These are phyloP conservation scores for Ogataea sp. DNA, from an alignment of 805 yeast genomes.

Conservation along the genomic window DNA sequence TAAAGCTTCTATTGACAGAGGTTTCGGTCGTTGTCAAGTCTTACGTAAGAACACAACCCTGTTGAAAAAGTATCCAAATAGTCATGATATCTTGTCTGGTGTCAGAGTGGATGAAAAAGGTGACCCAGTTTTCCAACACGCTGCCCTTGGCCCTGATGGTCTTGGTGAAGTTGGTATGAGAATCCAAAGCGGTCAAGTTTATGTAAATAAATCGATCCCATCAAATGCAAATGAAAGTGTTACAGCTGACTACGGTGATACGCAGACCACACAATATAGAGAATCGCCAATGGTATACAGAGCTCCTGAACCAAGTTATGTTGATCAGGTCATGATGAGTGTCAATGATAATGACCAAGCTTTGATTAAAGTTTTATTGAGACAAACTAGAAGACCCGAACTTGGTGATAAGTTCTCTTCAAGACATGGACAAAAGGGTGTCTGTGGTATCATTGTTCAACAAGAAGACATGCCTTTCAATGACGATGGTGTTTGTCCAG, in stretches of 20 bases:
- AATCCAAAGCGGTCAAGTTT: constrained; percentile 89
- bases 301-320: constrained; percentile 92
- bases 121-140: constrained; percentile 79
- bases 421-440: constrained; percentile 98
- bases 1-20: constrained; percentile 90
- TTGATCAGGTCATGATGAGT: constrained; percentile 97
- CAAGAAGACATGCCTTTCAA: constrained; percentile 96
- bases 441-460: constrained; percentile 94
- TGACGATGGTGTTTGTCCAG: constrained; percentile 88
- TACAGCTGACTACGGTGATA: constrained; percentile 28
- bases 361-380: constrained; percentile 77
- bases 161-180: constrained; percentile 92
- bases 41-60: constrained; percentile 86
- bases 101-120: constrained; percentile 80
- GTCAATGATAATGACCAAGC: constrained; percentile 95
- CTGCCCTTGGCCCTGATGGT: constrained; percentile 88
- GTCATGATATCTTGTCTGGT: constrained; percentile 87
- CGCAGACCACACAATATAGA: constrained; percentile 47
- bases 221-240: constrained; percentile 69
- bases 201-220: constrained; percentile 89
- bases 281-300: constrained; percentile 89
- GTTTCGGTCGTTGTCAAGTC: constrained; percentile 96
- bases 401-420: constrained; percentile 96
- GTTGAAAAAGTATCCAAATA: constrained; percentile 85
- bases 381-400: constrained; percentile 97